Evolutionary conservation across 768 basidiomycete species (phyloP).

Genomic region (Epithele typhae): DNA sequence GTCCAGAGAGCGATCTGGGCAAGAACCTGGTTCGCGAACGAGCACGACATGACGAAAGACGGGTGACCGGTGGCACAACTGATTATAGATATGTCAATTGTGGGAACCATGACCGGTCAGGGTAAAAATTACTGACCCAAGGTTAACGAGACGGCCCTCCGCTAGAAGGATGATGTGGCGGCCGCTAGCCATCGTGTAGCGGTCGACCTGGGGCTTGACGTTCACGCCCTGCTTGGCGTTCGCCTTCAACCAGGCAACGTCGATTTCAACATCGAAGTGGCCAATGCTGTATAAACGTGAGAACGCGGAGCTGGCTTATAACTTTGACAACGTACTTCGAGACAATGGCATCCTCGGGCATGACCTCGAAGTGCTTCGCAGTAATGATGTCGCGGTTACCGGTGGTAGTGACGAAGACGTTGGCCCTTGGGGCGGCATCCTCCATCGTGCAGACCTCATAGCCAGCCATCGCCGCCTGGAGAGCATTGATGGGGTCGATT

Average conservation of each 20-base stretch:
- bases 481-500: slow-evolving; percentile 99
- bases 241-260: slow-evolving; percentile 96
- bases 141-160: slow-evolving; percentile 98
- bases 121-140: slow-evolving; percentile 59
- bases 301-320: not conserved
- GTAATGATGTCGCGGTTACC: slow-evolving; percentile 99
- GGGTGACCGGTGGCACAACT: slow-evolving; percentile 98
- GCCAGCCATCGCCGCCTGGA: slow-evolving; percentile 99
- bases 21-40: slow-evolving; percentile 97
- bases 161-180: slow-evolving; percentile 97
- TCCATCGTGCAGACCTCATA: slow-evolving; percentile 99
- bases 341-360: slow-evolving; percentile 99
- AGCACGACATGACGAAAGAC: slow-evolving; percentile 99
- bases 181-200: slow-evolving; percentile 88
- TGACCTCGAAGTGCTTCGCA: slow-evolving; percentile 82
- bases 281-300: slow-evolving; percentile 54
- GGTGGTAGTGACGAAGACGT: slow-evolving; percentile 97
- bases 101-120: too few relatives aligned
- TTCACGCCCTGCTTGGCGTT: slow-evolving; percentile 82
- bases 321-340: slow-evolving; percentile 65
- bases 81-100: too few relatives aligned
- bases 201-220: slow-evolving; percentile 99
- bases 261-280: slow-evolving; percentile 88
- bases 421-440: slow-evolving; percentile 82
- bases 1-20: slow-evolving; percentile 99